Conservation (phyloP, 1,284 basidiomycete species). For the Prillingera fragicola region DNA sequence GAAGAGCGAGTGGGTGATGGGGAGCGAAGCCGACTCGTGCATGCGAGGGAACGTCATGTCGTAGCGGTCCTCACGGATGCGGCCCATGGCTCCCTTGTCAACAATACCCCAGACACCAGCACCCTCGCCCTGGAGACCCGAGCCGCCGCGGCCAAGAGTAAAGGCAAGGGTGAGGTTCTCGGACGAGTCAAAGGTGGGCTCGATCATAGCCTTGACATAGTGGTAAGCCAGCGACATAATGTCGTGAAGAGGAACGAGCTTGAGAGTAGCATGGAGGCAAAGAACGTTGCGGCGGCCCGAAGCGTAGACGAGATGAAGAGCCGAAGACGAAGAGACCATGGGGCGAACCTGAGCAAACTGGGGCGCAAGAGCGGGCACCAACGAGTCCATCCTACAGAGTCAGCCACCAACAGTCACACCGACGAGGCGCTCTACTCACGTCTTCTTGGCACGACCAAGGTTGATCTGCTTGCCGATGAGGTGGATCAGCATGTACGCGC, state of each 20-base stretch:
- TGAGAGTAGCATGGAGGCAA: conserved; percentile 71
- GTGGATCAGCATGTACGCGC: conserved; percentile 42
- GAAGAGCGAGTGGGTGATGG: conserved; percentile 57
- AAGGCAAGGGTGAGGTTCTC: conserved; percentile 60
- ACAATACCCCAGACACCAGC: conserved; percentile 78
- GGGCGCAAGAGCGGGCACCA: conserved; percentile 14
- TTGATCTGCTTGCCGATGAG: conserved; percentile 40
- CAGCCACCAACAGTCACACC: conserved; percentile 1
- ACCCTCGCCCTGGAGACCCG: conserved; percentile 46
- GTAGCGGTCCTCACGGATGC: conserved; percentile 68
- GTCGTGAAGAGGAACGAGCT: conserved; percentile 76
- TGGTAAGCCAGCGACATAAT: conserved; percentile 58
- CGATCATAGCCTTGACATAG: conserved; percentile 58
- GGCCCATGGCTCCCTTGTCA: conserved; percentile 66
- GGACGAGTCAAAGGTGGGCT: conserved; percentile 62
- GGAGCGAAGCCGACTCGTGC: conserved; percentile 34
- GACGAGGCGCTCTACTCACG: conserved; percentile 36
- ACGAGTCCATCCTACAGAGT: conserved; percentile 22
- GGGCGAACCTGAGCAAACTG: conserved; percentile 35
- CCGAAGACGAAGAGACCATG: conserved; percentile 33
- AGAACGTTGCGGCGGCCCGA: conserved; percentile 71
- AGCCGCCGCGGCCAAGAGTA: conserved; percentile 57
- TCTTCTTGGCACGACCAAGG: conserved; percentile 28
- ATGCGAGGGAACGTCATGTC: conserved; percentile 56
- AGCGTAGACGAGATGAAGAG: conserved; percentile 67